Evolutionary conservation across 495 filamentous ascomycete species (phyloP).

Genomic region (Hypoxylon intermedium): DNA sequence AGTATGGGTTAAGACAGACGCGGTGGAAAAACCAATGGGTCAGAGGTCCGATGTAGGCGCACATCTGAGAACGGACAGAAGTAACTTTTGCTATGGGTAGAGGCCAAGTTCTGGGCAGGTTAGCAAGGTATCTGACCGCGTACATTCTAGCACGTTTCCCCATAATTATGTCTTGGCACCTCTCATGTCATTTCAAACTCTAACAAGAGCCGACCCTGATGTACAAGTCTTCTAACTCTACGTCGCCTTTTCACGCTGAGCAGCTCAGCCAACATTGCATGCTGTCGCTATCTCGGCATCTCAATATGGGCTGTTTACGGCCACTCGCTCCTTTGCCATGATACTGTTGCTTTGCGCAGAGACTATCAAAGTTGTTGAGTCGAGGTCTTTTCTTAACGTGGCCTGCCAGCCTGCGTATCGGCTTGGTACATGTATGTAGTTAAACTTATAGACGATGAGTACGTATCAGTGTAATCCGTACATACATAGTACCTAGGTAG

Average conservation of each 20-base stretch:
- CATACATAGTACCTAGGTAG: background rate
- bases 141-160: conserved; percentile 25
- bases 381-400: no score
- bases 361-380: no score
- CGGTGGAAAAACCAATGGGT: conserved; percentile 31
- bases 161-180: conserved; percentile 29
- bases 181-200: conserved; percentile 37
- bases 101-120: background rate
- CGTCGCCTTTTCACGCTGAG: no score
- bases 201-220: conserved; percentile 25
- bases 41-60: conserved; percentile 38
- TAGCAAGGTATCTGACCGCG: conserved; percentile 12
- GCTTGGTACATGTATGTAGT: background rate
- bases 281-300: no score
- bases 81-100: conserved; percentile 9
- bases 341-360: no score
- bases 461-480: no score
- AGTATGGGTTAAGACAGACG: conserved; percentile 33
- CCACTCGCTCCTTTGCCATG: no score
- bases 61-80: conserved; percentile 41
- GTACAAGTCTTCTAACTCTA: conserved; percentile 14
- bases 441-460: background rate
- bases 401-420: no score
- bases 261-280: no score
- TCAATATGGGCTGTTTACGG: no score